phyloP scores from a whole-genome alignment of 306 rosid species.

The Prunus mongolica region DNA sequence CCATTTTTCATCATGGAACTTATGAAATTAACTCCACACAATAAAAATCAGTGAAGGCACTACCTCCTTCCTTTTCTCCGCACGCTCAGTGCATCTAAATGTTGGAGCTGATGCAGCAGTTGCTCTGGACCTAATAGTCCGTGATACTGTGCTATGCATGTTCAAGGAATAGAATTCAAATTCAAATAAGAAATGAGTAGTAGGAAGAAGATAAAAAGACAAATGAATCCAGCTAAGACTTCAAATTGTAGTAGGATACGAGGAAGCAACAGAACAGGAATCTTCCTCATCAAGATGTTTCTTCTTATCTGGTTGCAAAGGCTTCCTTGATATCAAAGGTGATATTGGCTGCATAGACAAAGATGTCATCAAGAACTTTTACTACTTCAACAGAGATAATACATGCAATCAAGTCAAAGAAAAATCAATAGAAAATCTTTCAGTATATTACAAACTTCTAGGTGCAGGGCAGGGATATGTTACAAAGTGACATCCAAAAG shows the following conservation, averaged over 20 bases:
- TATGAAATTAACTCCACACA: conserved; percentile 14
- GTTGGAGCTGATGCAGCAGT: conserved; percentile 74
- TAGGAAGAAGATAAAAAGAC: background rate
- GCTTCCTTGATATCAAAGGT: conserved; percentile 52
- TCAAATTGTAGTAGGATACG: conserved; percentile 59
- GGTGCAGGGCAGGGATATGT: background rate
- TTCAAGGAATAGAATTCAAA: conserved; percentile 40
- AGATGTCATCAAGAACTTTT: conserved; percentile 1
- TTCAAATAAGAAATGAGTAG: conserved; percentile 14
- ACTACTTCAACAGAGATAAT: background rate
- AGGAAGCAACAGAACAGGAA: conserved; percentile 72
- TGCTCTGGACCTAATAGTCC: conserved; percentile 44
- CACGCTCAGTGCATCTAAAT: conserved; percentile 74
- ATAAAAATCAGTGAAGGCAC: conserved; percentile 15
- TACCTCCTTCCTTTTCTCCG: conserved; percentile 95
- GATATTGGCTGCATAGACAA: conserved; percentile 58
- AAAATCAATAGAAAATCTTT: background rate
- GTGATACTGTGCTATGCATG: conserved; percentile 44
- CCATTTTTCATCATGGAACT: background rate
- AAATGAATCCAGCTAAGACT: background rate
- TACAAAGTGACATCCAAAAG: background rate
- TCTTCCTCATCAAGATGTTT: conserved; percentile 92
- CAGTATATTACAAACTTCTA: background rate
- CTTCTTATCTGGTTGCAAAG: conserved; percentile 74
- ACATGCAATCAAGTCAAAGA: background rate